Base-by-base conservation (phyloP, 495 filamentous ascomycete species). In the Tricharina praecox region DNA sequence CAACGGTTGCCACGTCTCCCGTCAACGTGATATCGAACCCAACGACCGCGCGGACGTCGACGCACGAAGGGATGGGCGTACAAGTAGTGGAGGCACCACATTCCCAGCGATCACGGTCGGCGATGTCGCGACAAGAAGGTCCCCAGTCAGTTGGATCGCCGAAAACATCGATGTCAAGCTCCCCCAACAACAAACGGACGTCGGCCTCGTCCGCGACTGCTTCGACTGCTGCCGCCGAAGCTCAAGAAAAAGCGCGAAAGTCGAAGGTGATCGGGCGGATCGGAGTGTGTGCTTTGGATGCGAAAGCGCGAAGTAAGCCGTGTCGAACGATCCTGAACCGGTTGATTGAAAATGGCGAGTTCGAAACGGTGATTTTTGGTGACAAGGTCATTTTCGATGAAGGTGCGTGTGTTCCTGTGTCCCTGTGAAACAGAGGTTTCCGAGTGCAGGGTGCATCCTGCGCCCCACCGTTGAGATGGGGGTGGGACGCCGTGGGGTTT, bases 351-450 rank as follows among this genome's bases (percentile, higher is more conserved):
- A 85, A 86, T 45, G 79, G 84, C 47, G 87, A 94, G 50, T 95
- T 96, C 53, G 87, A 99, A 56, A 85, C 93, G 20, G 77, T 88
- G 26, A 85, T 99, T 3, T 99, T 99, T 66, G 90, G 90, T 28
- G 90, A 99, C 63, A 99, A 99, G 60, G 84, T 93, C 41, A 96
- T 99, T 52, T 68, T 96, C 37, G 90, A 99, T 52, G 90, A 97
- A 70, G 76, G 75, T 66, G 67, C 74, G 59, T 71, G 23, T 20
- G 38, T 39, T 11, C 39, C 34, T 7, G 1, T 4, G 19, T 38
- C 11, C 20, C 53, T 53, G 49, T 52, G 34, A n/a, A n/a, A n/a
- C n/a, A n/a, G n/a, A n/a, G n/a, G n/a, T n/a, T n/a, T n/a, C n/a
- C n/a, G n/a, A n/a, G n/a, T n/a, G n/a, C n/a, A n/a, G n/a, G n/a